Evolutionary conservation across 257 asterid species (phyloP).

Genomic region (Vinca minor): DNA sequence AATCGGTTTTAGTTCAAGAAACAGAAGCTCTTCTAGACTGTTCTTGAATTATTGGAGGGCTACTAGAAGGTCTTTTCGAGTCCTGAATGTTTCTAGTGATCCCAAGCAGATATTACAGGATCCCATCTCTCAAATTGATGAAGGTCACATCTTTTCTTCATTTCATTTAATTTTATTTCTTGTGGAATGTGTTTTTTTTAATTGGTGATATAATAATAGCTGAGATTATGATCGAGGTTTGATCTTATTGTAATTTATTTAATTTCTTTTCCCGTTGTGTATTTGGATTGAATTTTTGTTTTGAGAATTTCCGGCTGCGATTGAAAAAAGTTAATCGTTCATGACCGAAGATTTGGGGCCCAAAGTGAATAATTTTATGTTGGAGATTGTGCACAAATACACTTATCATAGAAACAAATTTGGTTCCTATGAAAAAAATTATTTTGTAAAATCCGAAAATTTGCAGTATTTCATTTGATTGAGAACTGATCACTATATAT

Average conservation of each 20-base stretch:
- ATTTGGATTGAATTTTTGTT: no score
- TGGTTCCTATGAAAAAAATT: no score
- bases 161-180: not conserved
- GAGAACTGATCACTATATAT: not conserved
- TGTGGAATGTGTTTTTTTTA: not conserved
- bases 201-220: no score
- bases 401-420: no score
- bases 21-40: slow-evolving; percentile 31
- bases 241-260: no score
- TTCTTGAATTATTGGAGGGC: slow-evolving; percentile 24
- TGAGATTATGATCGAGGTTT: no score
- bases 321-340: no score
- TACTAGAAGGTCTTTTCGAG: slow-evolving; percentile 33
- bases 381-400: no score
- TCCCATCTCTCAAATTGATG: slow-evolving; percentile 25
- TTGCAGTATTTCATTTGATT: not conserved
- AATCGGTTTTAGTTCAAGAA: slow-evolving; percentile 32
- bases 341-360: no score
- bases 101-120: slow-evolving; percentile 35
- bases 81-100: slow-evolving; percentile 42
- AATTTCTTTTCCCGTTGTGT: no score
- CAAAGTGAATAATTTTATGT: no score
- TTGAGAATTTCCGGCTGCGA: no score
- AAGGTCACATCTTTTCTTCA: not conserved
- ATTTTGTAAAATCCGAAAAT: not conserved